Base-by-base conservation (phyloP, 2,329 filamentous ascomycete genomes). In the Neofusicoccum umdonicola region DNA sequence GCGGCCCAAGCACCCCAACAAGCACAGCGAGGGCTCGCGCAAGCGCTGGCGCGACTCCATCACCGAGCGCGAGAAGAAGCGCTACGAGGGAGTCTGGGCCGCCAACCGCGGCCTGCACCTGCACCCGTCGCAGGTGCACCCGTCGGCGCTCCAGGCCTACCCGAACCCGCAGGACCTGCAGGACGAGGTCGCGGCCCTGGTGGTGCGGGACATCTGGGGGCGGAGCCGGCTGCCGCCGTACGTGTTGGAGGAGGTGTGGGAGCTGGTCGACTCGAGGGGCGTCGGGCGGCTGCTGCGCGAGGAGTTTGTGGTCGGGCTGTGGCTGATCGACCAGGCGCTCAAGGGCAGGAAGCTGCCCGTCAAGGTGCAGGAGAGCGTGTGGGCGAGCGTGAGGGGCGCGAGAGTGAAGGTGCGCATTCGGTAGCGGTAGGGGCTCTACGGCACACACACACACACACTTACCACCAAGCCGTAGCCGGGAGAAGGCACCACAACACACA, bases 51-150 rank as follows among this genome's bases (percentile, higher is more conserved):
- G 90, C 47, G 90, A 93, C 69, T 83, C 87, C 66, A 85, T 95
- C 47, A 91, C 89, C 0, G 84, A 86, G 54, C 81, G 86, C 4
- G 90, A 95, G 72, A 82, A 90, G n/a, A 90, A 90, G 71, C 84
- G 91, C 1, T 95, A 95, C 75, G 91, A 94, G 75, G 91, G 90
- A 2, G 85, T 95, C 1, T 95, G 91, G 90, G 91, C 91, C 1
- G 91, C 90, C 47, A 95, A 95, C 71, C 86, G 87, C 56, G 91
- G 91, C 0, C 65, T 87, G 0, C 69, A 75, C 52, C 71, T 75
- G 31, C 67, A 74, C 11, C 56, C 42, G 15, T 22, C 27, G 6
- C 68, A 5, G 67, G 56, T 39, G 65, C 66, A 35, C 7, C 54
- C 54, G 39, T 3, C 3, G 19, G 41, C 34, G 7, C 9, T 17